phyloP scores from a whole-genome alignment of 371 early-diverging fungal genomes.

The Rhizomucor pusillus region DNA sequence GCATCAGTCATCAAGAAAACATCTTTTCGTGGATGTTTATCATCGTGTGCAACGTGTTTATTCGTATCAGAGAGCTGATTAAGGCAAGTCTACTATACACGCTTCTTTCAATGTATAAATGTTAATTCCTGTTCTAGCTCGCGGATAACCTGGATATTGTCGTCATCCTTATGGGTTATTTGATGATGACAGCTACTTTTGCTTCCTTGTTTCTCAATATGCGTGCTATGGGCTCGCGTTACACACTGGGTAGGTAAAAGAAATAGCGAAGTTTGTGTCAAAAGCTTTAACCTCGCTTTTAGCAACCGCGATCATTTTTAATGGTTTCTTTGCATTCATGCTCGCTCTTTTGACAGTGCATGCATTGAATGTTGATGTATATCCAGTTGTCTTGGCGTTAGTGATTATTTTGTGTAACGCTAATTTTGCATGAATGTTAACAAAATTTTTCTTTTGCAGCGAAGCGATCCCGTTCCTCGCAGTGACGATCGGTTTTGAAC shows the following conservation, averaged over 20 bases:
- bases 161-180: constrained; percentile 77
- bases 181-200: constrained; percentile 86
- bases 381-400: constrained; percentile 70
- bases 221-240: constrained; percentile 83
- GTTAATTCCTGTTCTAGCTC: constrained; percentile 31
- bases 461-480: constrained; percentile 93
- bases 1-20: constrained; percentile 16
- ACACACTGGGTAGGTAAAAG: constrained; percentile 61
- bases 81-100: constrained; percentile 32
- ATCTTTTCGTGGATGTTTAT: constrained; percentile 43
- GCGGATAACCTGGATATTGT: constrained; percentile 80
- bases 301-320: constrained; percentile 60
- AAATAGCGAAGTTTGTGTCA: not conserved
- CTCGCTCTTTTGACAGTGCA: constrained; percentile 70
- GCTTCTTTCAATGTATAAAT: not conserved
- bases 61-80: constrained; percentile 58
- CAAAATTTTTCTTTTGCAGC: constrained; percentile 24
- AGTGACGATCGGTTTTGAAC: constrained; percentile 92
- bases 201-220: constrained; percentile 81
- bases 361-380: constrained; percentile 66
- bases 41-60: constrained; percentile 47
- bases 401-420: not conserved
- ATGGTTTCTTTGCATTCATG: constrained; percentile 80
- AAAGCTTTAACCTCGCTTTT: constrained; percentile 2
- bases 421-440: constrained; percentile 2